These are phyloP conservation scores for Saprolegnia diclina DNA, from an alignment of 352 stramenopile species.

Conservation along the genomic window DNA sequence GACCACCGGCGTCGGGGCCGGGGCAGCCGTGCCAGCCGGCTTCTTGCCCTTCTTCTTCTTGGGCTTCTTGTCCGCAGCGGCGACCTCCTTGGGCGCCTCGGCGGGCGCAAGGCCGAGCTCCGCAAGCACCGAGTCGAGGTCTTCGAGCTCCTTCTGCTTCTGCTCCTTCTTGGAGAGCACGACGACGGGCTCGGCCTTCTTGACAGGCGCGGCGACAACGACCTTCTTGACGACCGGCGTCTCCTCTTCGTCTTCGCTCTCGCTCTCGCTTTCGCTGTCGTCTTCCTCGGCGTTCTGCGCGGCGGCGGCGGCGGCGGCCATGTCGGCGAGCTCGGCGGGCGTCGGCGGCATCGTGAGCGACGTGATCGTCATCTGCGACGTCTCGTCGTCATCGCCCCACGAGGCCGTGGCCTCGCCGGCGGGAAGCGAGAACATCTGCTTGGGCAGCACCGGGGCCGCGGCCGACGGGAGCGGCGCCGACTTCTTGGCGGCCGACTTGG, in stretches of 20 bases:
- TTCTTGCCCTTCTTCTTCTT: conserved; percentile 27
- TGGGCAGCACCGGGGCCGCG: conserved; percentile 25
- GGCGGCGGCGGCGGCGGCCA: conserved; percentile 8
- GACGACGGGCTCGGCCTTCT: conserved; percentile 18
- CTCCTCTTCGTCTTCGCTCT: conserved; percentile 25
- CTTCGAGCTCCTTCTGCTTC: conserved; percentile 27
- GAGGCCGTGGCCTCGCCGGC: conserved; percentile 3
- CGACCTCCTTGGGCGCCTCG: neutral
- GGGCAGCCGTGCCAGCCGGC: neutral
- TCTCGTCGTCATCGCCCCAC: conserved; percentile 26
- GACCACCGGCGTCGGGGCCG: neutral
- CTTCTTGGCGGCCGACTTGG: conserved; percentile 27
- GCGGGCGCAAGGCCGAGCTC: conserved; percentile 21
- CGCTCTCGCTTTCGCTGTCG: conserved; percentile 24
- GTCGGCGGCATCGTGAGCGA: conserved; percentile 25
- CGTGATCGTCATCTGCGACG: conserved; percentile 15
- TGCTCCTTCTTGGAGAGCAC: conserved; percentile 26
- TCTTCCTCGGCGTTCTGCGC: conserved; percentile 2
- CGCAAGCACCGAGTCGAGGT: conserved; percentile 18
- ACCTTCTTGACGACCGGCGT: conserved; percentile 10
- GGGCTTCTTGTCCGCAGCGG: conserved; percentile 12
- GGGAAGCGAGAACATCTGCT: conserved; percentile 26
- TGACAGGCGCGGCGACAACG: neutral
- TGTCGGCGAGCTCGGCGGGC: conserved; percentile 8
- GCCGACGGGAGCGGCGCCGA: conserved; percentile 5